Evolutionary conservation across 2,329 filamentous ascomycete genomes (phyloP), one percentile per base, ranked within the genome.

Genomic region (Alternaria tenuissima): DNA sequence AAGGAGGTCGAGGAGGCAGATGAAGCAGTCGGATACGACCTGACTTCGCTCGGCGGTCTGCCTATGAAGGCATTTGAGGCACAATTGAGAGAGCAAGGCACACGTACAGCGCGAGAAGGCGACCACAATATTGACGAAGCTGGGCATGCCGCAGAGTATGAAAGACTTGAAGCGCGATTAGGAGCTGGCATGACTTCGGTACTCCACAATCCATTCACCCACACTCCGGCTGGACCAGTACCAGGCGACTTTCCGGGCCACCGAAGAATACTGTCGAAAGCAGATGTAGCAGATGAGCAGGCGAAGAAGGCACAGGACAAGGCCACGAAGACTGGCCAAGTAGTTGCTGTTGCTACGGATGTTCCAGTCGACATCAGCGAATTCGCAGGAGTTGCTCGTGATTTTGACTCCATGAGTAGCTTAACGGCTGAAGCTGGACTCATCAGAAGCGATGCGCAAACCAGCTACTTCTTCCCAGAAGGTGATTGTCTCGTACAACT

Each of bases 331-430:
- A 79, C 75, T 5, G 80, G 80, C 5, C 77, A 73, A 36, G 81
- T 84, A 22, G 75, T 83, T 16, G 80, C 80, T 34, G 72, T 83
- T 30, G 58, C 78, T 55, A 76, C 78, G 56, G 79, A 81, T 38
- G 62, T 75, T 22, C 70, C 75, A 6, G 72, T 83, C 4, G 81
- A 83, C 52, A 76, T 83, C 57, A 83, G 80, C 57, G 77, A 77
- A 34, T 64, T 67, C 12, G 69, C 79, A 24, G 78, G 77, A 14
- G 78, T 75, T 41, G 67, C 64, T 24, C 53, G 57, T 20, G 70
- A 78, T 46, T 74, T 74, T 26, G 73, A 79, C 18, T 70, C 70
- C 3, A 67, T 71, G 24, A 75, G 70, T 41, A 68, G 70, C 20
- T 54, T 76, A 18, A 69, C 67, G 9, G 58, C 62, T 7, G 62